Evolutionary conservation across 2,329 filamentous ascomycete genomes (phyloP), one percentile per base, ranked within the genome.

Genomic region (Aspergillus ochraceus): DNA sequence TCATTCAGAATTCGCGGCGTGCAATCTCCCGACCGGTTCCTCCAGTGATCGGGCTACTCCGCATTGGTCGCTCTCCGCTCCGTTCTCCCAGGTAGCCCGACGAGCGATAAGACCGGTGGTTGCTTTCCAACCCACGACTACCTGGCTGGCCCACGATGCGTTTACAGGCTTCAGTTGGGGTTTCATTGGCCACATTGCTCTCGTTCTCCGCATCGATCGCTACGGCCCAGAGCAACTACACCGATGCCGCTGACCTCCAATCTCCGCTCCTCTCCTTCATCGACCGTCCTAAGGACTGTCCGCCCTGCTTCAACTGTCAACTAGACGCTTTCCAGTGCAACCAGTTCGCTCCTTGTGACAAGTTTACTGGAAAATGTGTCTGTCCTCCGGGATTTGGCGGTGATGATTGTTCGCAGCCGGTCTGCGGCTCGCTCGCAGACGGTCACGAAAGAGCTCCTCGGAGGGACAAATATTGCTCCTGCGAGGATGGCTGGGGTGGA

Each of bases 381-480:
- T 99, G 95, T 75, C 93, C 94, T 9, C 84, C 91, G 19, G 95
- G 95, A 39, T 99, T 96, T 73, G 95, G 93, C 61, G 94, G 94
- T 59, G 91, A 97, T 70, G 93, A 98, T 77, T 99, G 95, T 71
- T 86, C 96, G 53, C 82, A 90, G 70, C 95, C 96, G 84, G 87
- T 97, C 6, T 99, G 95, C 73, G 95, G 94, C 59, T 95, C 93
- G 42, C 83, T 97, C 46, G 86, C 90, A 45, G 89, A 92, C 68
- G 93, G 92, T 64, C 84, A 84, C 66, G 88, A 98, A 69, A 86
- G 95, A 67, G 86, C 88, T 22, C 88, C 91, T 72, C 86, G 95
- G 71, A 80, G 86, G 55, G 87, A 86, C 63, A 83, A 87, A 59
- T 80, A 82, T 46, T 99, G 95, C 78, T 81, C 92, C 47, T 99